Evolutionary conservation across 2,329 filamentous ascomycete species (phyloP), one percentile per base, ranked within the genome.

Genomic region (Trichoderma atroviride): DNA sequence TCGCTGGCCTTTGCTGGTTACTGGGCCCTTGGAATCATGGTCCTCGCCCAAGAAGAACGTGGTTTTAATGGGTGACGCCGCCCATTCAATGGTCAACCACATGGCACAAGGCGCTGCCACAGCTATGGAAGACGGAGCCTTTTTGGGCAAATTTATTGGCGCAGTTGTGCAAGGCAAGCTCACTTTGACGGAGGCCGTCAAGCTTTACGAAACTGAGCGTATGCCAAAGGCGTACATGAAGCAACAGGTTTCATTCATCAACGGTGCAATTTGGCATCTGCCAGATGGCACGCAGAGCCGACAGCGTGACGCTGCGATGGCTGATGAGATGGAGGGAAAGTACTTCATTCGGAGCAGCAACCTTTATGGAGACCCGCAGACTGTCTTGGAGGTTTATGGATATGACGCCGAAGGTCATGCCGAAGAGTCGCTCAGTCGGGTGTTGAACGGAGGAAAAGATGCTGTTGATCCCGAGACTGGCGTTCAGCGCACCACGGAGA

Each of bases 61-160:
- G 7, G 59, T 62, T 2, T 1, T 62, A 11, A 33, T 62, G 40
- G 59, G 59, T 6, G 40, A 62, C 10, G 59, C 59, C 5, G 43
- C 50, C 27, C 59, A 62, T 27, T 24, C 40, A 29, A 62, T 62
- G 59, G 40, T 50, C 33, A 62, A 62, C 27, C 47, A 52, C 13
- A 62, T 62, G 59, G 59, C 59, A 35, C 59, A 62, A 52, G 59
- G 59, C 9, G 59, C 59, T 33, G 59, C 59, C 11, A 62, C 59
- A 9, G 59, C 40, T 11, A 62, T 62, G 40, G 59, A 62, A 4
- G 59, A 62, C 27, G 59, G 59, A 0, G 59, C 59, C 22, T 62
- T 62, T 24, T 43, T 62, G 0, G 59, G 59, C 27, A 43, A 43
- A 5, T 19, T 33, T 14, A 50, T 62, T 9, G 50, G 59, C 16